These are phyloP conservation scores for Colletotrichum karsti DNA, from an alignment of 2,329 filamentous ascomycete species.

Conservation along the genomic window DNA sequence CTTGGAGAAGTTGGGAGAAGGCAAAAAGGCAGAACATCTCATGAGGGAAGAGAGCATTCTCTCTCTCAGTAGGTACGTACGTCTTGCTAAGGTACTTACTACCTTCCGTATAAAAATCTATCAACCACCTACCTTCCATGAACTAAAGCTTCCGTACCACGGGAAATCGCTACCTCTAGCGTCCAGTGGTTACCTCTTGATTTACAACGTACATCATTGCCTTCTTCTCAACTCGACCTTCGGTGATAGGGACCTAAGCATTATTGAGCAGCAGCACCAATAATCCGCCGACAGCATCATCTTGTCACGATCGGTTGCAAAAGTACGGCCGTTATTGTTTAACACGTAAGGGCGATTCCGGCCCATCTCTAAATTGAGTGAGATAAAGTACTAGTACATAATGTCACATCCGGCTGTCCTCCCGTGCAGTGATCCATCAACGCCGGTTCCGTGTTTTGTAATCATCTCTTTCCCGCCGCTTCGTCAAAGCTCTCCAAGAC, in stretches of 20 bases:
- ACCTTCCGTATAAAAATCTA: no score
- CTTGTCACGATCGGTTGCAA: no score
- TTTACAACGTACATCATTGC: not conserved
- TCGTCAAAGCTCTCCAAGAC: slow-evolving; percentile 51
- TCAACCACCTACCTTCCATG: no score
- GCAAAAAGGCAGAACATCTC: not conserved
- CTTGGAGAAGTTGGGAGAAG: not conserved
- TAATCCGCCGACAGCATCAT: no score
- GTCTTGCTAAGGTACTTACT: no score
- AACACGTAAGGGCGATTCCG: not conserved
- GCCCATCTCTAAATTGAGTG: slow-evolving; percentile 12
- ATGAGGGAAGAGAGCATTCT: no score
- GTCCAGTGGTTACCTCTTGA: not conserved
- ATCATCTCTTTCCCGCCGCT: slow-evolving; percentile 41
- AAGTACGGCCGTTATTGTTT: no score
- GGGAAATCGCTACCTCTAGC: not conserved
- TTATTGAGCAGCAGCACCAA: no score
- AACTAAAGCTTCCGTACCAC: no score
- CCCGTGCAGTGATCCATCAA: slow-evolving; percentile 7
- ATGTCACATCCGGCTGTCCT: slow-evolving; percentile 20
- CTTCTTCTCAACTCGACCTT: not conserved
- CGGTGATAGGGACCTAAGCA: no score
- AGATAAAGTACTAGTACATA: slow-evolving; percentile 27
- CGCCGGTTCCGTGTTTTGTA: slow-evolving; percentile 4
- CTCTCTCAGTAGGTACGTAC: no score